These are phyloP conservation scores for Stemphylium lycopersici DNA, from an alignment of 2,329 filamentous ascomycete genomes.

Conservation along the genomic window DNA sequence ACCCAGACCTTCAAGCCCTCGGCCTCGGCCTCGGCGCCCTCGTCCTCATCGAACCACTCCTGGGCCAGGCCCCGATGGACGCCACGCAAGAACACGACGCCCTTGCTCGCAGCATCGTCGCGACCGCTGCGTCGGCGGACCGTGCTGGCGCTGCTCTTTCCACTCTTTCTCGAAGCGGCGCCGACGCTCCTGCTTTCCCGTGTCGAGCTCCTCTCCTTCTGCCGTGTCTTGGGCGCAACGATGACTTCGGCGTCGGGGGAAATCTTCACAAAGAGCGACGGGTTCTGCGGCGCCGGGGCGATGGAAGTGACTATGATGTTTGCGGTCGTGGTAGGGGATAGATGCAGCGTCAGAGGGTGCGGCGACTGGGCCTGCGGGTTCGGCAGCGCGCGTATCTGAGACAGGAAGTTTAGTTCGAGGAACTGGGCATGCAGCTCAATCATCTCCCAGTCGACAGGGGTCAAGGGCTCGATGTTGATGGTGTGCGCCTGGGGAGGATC, in stretches of 20 bases:
- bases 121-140: constrained; percentile 63
- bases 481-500: constrained; percentile 92
- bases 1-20: constrained; percentile 79
- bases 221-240: constrained; percentile 88
- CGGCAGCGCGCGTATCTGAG: constrained; percentile 89
- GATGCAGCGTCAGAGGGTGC: constrained; percentile 87
- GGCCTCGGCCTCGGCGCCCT: constrained; percentile 53
- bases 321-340: constrained; percentile 93
- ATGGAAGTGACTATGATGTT: constrained; percentile 86
- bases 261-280: constrained; percentile 85
- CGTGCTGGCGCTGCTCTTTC: constrained; percentile 76
- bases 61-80: constrained; percentile 72
- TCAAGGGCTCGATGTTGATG: constrained; percentile 94
- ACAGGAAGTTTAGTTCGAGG: constrained; percentile 88
- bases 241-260: constrained; percentile 95
- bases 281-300: constrained; percentile 71
- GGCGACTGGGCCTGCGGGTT: constrained; percentile 72
- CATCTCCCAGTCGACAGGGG: constrained; percentile 97
- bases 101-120: constrained; percentile 70
- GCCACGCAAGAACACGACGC: constrained; percentile 76
- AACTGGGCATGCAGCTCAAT: constrained; percentile 97
- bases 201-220: constrained; percentile 68
- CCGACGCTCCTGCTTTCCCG: constrained; percentile 80
- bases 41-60: constrained; percentile 79
- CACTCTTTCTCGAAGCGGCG: constrained; percentile 78